These are phyloP conservation scores for Theobroma grandiflorum DNA, from an alignment of 441 rosid species.

Conservation along the genomic window DNA sequence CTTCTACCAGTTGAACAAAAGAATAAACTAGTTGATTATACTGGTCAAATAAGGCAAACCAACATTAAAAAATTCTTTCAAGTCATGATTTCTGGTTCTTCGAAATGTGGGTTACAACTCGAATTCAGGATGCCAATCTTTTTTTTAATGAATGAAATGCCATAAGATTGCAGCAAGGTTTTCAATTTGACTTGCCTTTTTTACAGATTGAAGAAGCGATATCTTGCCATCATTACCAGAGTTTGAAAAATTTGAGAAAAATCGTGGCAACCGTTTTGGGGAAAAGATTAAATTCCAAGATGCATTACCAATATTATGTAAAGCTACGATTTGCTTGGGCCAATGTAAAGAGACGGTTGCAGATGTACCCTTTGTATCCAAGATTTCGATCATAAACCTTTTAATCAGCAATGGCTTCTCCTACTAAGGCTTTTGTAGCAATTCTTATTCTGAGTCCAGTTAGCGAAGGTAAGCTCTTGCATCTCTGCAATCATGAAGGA, in stretches of 20 bases:
- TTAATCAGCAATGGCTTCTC: neutral
- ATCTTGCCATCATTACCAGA: neutral
- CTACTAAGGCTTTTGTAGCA: neutral
- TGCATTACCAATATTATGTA: neutral
- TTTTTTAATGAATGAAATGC: neutral
- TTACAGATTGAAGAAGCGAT: neutral
- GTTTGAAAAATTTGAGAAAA: neutral
- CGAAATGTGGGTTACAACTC: no score
- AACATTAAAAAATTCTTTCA: no score
- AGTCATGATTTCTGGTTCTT: no score
- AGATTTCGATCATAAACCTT: neutral
- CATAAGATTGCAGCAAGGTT: neutral
- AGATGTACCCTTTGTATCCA: neutral
- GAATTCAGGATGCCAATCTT: no score
- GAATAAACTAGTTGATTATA: neutral
- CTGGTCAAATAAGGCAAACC: neutral
- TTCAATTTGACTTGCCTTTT: neutral
- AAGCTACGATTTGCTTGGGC: neutral
- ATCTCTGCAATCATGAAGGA: no score
- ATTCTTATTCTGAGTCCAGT: conserved; percentile 19
- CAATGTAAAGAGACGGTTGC: neutral
- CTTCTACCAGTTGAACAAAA: no score
- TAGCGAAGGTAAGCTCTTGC: conserved; percentile 30
- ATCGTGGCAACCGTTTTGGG: neutral
- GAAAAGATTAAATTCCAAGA: neutral